Base-by-base conservation (phyloP, 108 stramenopile genomes). In the Skeletonema potamos region DNA sequence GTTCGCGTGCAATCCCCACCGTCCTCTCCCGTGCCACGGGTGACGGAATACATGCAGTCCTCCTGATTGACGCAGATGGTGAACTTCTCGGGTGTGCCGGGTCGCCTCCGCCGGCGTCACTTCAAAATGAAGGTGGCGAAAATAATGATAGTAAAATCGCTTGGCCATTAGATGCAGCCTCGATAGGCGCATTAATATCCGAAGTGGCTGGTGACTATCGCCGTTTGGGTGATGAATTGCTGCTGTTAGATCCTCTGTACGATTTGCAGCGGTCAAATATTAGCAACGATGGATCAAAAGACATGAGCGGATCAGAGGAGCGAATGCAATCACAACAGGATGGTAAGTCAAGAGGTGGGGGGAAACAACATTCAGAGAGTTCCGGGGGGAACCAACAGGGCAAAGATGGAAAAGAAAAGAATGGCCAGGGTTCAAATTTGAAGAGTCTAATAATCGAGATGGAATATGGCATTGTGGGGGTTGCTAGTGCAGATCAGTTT, bases 51-150 rank as follows among this genome's bases (percentile, higher is more conserved):
- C 86, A 87, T 54, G 86, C 88, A 56, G 85, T 89, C 27, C 63
- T 94, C 39, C 73, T 94, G 54, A 87, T 90, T 13, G 91, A 90
- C 9, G 64, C 67, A 48, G 87, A 91, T 65, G 93, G 93, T 15
- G 90, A 89, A 68, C 61, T 94, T 56, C 59, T 91, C 12, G 93
- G 89, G 54, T 61, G 58, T 37, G 66, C 68, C 64, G 71, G 81
- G 48, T 57, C 43, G 17, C 65, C 64, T 46, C 65, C 70, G 20
- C 70, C 68, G 11, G 37, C 67, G 30, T 77, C 55, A 62, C 29
- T 57, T 58, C 48, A 61, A 13, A 58, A 60, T 32, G 37, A 39
- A 33, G 64, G 32, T 8, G 54, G 27, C 26, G 29, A 20, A 15
- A 60, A 28, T 20, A 54, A 13, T 29, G 29, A 13, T 6, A 55